These are phyloP conservation scores for Sporisorium exsertum DNA, from an alignment of 1,284 basidiomycete genomes.

Conservation along the genomic window DNA sequence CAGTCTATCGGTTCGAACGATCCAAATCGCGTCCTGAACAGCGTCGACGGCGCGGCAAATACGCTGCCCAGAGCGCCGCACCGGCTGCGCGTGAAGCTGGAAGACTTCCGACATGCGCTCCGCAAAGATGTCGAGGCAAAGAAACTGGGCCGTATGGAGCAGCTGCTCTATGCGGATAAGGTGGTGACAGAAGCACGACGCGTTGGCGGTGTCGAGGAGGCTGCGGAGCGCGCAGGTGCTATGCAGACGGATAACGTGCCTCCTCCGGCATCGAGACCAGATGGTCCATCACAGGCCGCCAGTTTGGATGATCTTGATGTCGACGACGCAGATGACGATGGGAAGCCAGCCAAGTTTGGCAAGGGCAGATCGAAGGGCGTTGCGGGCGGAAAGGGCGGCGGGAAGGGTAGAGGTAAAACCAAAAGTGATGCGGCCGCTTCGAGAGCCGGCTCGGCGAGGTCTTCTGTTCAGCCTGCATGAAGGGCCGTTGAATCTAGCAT, in stretches of 20 bases:
- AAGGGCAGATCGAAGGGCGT: constrained; percentile 26
- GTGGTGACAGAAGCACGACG: constrained; percentile 64
- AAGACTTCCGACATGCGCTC: constrained; percentile 66
- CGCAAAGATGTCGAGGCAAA: constrained; percentile 64
- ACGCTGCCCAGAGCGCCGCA: constrained; percentile 47
- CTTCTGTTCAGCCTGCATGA: constrained; percentile 29
- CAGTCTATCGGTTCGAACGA: constrained; percentile 19
- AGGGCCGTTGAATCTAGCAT: neutral
- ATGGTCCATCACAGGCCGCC: constrained; percentile 16
- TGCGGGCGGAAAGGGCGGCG: constrained; percentile 23
- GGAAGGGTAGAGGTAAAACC: constrained; percentile 28
- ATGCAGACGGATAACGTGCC: constrained; percentile 44
- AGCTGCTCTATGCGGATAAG: constrained; percentile 67
- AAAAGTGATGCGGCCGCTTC: constrained; percentile 23
- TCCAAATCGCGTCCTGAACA: constrained; percentile 20
- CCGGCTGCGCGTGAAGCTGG: constrained; percentile 63
- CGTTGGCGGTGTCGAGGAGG: constrained; percentile 62
- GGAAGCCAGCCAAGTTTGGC: constrained; percentile 19
- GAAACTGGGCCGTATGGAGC: constrained; percentile 64
- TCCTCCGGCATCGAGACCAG: constrained; percentile 19
- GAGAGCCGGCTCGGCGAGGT: constrained; percentile 33
- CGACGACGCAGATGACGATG: constrained; percentile 17
- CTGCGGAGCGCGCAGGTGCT: constrained; percentile 57
- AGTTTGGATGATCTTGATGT: constrained; percentile 30
- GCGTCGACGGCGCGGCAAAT: constrained; percentile 14